These are phyloP conservation scores for Linderniella brevidens DNA, from an alignment of 257 asterid genomes.

Conservation along the genomic window DNA sequence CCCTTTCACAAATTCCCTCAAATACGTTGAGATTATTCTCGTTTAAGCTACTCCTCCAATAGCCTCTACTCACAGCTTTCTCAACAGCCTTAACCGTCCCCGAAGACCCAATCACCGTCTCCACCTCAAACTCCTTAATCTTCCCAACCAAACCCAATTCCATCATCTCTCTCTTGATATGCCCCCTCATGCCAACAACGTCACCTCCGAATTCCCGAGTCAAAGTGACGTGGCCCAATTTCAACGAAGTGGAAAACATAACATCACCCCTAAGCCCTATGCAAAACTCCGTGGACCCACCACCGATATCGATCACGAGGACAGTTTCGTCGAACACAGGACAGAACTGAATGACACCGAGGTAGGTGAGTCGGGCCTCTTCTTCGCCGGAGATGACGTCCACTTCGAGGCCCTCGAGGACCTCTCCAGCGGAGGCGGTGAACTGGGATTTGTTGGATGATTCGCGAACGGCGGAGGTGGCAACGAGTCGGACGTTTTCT, in stretches of 20 bases:
- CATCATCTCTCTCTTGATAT: conserved; percentile 22
- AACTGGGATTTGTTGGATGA: conserved; percentile 50
- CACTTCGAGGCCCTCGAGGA: conserved; percentile 21
- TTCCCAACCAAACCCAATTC: conserved; percentile 29
- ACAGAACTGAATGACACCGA: conserved; percentile 53
- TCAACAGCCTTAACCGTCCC: conserved; percentile 69
- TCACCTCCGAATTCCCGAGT: conserved; percentile 21
- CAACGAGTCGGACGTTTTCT: conserved; percentile 52
- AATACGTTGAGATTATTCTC: conserved; percentile 19
- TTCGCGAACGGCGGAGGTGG: conserved; percentile 87
- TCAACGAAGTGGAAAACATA: conserved; percentile 35
- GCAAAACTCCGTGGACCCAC: conserved; percentile 69
- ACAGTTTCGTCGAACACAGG: conserved; percentile 31
- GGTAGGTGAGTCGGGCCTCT: conserved; percentile 70
- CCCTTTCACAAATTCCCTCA: conserved; percentile 31
- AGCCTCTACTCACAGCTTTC: conserved; percentile 39
- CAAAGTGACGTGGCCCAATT: conserved; percentile 59
- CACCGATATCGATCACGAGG: conserved; percentile 66
- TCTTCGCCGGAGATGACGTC: conserved; percentile 53
- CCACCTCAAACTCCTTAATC: conserved; percentile 28
- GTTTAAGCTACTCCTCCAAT: conserved; percentile 12
- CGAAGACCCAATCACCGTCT: conserved; percentile 50
- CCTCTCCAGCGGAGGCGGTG: conserved; percentile 13
- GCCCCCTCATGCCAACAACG: conserved; percentile 27
- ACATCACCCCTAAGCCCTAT: conserved; percentile 40